Base-by-base conservation (phyloP, 352 stramenopile genomes). In the Pythium angustatum region DNA sequence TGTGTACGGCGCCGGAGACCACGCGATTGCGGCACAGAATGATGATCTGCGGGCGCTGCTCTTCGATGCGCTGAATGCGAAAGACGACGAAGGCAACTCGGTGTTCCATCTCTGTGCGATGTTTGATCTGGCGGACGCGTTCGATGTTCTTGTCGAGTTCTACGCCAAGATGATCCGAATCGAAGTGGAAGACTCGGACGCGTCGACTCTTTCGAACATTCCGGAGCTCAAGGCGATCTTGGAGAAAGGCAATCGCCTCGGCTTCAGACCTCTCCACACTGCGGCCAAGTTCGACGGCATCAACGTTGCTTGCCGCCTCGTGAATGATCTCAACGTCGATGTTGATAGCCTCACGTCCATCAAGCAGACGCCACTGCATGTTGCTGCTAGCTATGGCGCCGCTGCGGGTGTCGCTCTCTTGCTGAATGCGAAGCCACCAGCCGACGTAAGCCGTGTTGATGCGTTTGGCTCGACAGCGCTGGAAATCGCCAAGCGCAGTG, bases 101-200 rank as follows among this genome's bases (percentile, higher is more conserved):
- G 73, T 90, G n/a, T 89, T 93, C 54, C 85, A 93, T 62, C 66
- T 93, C 17, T 93, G 85, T 43, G 87, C 85, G 24, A 80, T 84
- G 50, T 83, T 83, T 55, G 68, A 94, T 43, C 79, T 91, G 15
- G 41, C 54, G 3, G 36, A 58, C 31, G 80, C 74, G 66, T 54
- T 94, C 21, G 70, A 81, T 12, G 27, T 78, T 5, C 59, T 93
- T 1, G 47, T 76, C 0, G 51, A 62, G 17, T 92, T 92, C 44
- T 79, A 86, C 53, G 24, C 36, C 36, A 73, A 68, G 22, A 76
- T 87, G 12, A 38, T 67, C 2, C 21, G 62, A 31, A 52, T 38
- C 21, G 24, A 56, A 17, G 51, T 34, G 14, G 58, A 61, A 8
- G 58, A 30, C 22, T 44, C 34, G 47, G 38, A n/a, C 49, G 38